Evolutionary conservation across 225 moss, liverwort and hornwort genomes (phyloP), one percentile per base, ranked within the genome.

Genomic region (Rhytidiadelphus loreus): DNA sequence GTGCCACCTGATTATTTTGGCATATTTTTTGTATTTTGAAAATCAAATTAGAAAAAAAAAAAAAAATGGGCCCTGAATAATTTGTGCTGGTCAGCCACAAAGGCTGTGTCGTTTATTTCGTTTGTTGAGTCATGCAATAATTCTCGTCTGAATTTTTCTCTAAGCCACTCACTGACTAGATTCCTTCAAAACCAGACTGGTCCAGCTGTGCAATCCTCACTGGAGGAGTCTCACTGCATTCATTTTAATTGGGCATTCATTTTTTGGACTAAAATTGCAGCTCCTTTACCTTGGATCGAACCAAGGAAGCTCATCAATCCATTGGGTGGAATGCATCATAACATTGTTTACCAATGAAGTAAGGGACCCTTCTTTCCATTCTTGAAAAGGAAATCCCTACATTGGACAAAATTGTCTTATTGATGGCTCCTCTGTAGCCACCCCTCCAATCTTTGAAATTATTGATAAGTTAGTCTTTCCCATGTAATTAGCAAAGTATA

Each of bases 401-500:
- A 68, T 1, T 8, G 25, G 5, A 71, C 8, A 72, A 16, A 28
- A 72, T 72, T 72, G 72, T 72, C 16, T 72, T 28, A 16, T 28
- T n/a, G n/a, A 72, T 28, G 2, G 6, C 2, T 72, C 43, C 26
- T 44, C 1, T n/a, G n/a, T n/a, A n/a, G n/a, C n/a, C 5, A 2
- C 8, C 28, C 9, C 16, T 6, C 28, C 16, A 72, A 72, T 43
- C 16, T 3, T n/a, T 3, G 5, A 41, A 41, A 41, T 25, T 0
- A 25, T 1, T 25, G 1, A 70, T 70, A 70, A 70, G 1, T 8
- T 0, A 71, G 1, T 44, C 44, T 44, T 9, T 44, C 10, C 10
- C 0, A 44, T 0, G 16, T 72, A 28, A 44, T 10, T 9, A 44
- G 3, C 6, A 44, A n/a, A 12, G 4, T 1, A n/a, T n/a, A 6